phyloP scores from a whole-genome alignment of 805 yeast genomes.

The Sungouiozyma intestinalis region DNA sequence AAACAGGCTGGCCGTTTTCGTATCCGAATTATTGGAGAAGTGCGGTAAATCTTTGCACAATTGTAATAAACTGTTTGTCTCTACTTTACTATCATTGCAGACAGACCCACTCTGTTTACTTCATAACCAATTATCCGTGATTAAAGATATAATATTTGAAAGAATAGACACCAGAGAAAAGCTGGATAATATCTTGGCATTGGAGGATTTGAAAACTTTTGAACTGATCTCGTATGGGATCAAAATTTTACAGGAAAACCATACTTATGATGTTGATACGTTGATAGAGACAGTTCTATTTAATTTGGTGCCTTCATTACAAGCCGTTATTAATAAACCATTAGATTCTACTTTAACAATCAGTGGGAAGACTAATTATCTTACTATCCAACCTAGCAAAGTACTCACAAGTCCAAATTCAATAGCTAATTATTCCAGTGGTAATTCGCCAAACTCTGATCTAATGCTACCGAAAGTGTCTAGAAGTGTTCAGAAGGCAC shows the following conservation, averaged over 20 bases:
- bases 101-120: slow-evolving; percentile 8
- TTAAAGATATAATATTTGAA: slow-evolving; percentile 5
- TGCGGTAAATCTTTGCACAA: slow-evolving; percentile 12
- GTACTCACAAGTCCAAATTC: not conserved
- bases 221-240: slow-evolving; percentile 8
- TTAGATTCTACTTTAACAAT: slow-evolving; percentile 2
- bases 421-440: not conserved
- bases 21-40: slow-evolving; percentile 6
- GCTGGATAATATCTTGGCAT: slow-evolving; percentile 6
- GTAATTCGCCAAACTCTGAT: not conserved
- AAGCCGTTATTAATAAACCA: not conserved
- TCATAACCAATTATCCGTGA: slow-evolving; percentile 1
- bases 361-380: not conserved
- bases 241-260: slow-evolving; percentile 2
- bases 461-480: not conserved
- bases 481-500: not conserved
- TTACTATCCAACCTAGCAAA: not conserved
- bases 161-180: slow-evolving; percentile 1
- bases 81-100: slow-evolving; percentile 8
- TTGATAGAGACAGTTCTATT: not conserved
- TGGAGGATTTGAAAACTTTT: slow-evolving; percentile 9
- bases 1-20: slow-evolving; percentile 9
- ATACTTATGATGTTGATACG: not conserved
- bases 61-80: slow-evolving; percentile 14
- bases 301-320: not conserved